Base-by-base conservation (phyloP, 192 early-diverging fungal genomes). In the Chytriomyces confervae region DNA sequence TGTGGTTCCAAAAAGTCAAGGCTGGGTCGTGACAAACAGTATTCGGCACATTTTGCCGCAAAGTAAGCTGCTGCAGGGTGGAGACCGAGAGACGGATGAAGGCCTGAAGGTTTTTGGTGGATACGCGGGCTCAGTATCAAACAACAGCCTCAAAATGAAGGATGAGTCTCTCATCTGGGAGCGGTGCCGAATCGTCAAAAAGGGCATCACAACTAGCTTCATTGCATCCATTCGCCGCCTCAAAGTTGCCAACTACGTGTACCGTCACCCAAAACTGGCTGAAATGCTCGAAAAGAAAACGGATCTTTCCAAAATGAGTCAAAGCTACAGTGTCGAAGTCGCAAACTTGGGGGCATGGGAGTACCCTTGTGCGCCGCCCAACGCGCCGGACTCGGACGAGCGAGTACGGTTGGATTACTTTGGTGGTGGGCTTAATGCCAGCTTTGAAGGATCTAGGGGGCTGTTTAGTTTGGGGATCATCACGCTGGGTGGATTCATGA, bases 261-360 rank as follows among this genome's bases (percentile, higher is more conserved):
- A 75, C 68, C 74, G 83, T 5, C 77, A 85, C 62, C 80, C 83
- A 44, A 74, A 69, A 45, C 61, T 85, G 6, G 83, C 70, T 67
- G 66, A 81, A 7, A 50, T 47, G 20, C 50, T 86, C 62, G 74
- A 86, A 62, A 50, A 67, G 50, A 70, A 80, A 44, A 62, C 75
- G 7, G 84, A 86, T 60, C 67, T 86, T 45, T 49, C 79, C 49
- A 75, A 72, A 46, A 62, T 82, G 18, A 69, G 79, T 11, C 70
- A 84, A 16, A 51, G 73, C 18, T 85, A 83, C 77, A 64, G 76
- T 16, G 78, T 86, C 20, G 85, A 86, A 70, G 64, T 86, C 27
- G 85, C 85, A 20, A 86, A 86, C 53, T 61, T 86, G 5, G 84
- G 84, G 47, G 81, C 85, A 7, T 86, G 85, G 85, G 77, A 84